Evolutionary conservation across 768 basidiomycete species (phyloP), one percentile per base, ranked within the genome.

Genomic region (Rhizopogon vulgaris): DNA sequence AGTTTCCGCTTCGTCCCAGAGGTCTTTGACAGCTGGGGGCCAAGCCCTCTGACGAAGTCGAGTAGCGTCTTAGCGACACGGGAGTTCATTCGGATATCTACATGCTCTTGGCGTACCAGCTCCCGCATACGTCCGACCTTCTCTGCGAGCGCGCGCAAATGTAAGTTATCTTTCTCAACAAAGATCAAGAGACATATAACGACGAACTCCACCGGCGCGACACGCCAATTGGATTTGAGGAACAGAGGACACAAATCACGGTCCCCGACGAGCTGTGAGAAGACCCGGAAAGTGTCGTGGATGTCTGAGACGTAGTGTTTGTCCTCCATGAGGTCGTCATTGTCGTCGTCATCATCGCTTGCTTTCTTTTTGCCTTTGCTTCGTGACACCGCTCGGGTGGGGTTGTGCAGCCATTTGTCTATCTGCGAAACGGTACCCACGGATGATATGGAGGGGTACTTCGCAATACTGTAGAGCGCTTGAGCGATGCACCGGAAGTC

Each of bases 141-240:
- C 17, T 60, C 56, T 1, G 77, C 71, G 38, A 87, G 58, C 61
- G 75, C 73, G 0, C 54, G 55, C 54, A 70, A 38, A 2, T 69
- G 61, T 51, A 78, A 56, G 10, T 48, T 61, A 12, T 71, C 66
- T 64, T 74, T 80, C 49, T 76, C 70, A n/a, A 72, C 63, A 11
- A 74, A 73, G 14, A 88, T 76, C 18, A 89, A 64, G 3, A 85
- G 58, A 18, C 71, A 71, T 43, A 79, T 76, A 56, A 76, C 68
- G 42, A 86, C 72, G 55, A 90, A 80, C 63, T 90, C 88, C 38
- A 87, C 70, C 0, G 88, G 88, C 0, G 86, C 74, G 1, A 89
- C 72, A 37, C 81, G 82, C 56, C 66, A 68, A 15, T 71, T 67
- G 36, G 63, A 55, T 64, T 63, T 69, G 62, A 64, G 53, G 61